Percentiles rank a stretch among this genome's conserved stretches.
phyloP scores from a whole-genome alignment of 352 stramenopile species.

The Phytophthora sp. region DNA sequence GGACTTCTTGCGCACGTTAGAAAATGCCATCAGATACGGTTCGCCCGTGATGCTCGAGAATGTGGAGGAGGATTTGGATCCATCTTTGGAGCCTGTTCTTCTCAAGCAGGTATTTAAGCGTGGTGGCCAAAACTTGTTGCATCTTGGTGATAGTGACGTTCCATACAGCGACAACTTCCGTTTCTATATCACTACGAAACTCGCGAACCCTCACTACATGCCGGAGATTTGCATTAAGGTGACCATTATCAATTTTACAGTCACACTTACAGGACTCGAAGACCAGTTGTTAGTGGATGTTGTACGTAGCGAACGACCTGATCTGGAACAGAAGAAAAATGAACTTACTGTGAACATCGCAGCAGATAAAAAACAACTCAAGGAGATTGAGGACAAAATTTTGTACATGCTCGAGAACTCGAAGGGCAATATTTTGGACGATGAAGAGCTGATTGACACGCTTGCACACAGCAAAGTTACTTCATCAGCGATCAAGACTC shows the following conservation, averaged over 20 bases:
- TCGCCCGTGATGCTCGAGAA: constrained; percentile 93
- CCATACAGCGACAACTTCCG: constrained; percentile 93
- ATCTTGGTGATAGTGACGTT: constrained; percentile 92
- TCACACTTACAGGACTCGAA: constrained; percentile 92
- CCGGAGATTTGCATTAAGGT: constrained; percentile 96
- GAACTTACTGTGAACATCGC: constrained; percentile 93
- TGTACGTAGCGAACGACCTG: constrained; percentile 90
- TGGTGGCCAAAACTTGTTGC: constrained; percentile 87
- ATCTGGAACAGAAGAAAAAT: constrained; percentile 93
- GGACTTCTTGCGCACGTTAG: constrained; percentile 91
- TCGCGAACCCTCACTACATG: constrained; percentile 95
- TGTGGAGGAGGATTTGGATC: constrained; percentile 93
- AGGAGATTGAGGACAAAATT: constrained; percentile 96
- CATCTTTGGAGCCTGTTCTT: constrained; percentile 92
- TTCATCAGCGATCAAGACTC: constrained; percentile 88
- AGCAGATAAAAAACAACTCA: constrained; percentile 92
- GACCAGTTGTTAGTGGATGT: constrained; percentile 95
- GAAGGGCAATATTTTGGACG: constrained; percentile 94
- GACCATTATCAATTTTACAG: constrained; percentile 95
- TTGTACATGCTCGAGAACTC: constrained; percentile 94
- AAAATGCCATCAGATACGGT: constrained; percentile 93
- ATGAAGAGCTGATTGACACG: constrained; percentile 94
- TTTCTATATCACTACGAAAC: constrained; percentile 95
- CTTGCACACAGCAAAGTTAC: constrained; percentile 92
- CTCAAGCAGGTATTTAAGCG: constrained; percentile 95